A percentile compares a stretch with the other conserved stretches of the same genome.
These are phyloP conservation scores for Plasmodium berghei DNA, from an alignment of 169 alveolate species.

Conservation along the genomic window DNA sequence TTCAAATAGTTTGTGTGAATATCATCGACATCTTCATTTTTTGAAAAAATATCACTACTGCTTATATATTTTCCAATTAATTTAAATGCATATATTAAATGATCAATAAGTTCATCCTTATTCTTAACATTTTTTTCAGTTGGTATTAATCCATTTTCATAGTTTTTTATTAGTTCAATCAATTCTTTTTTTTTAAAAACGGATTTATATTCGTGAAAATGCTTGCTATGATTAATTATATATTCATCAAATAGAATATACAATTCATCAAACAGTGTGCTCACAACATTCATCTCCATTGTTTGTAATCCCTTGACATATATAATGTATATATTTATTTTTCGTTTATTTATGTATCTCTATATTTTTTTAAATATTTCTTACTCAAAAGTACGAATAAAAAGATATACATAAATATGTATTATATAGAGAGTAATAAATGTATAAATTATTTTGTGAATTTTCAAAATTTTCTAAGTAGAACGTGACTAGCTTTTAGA, in stretches of 20 bases:
- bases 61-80: conserved; percentile 19
- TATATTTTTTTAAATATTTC: too few relatives aligned
- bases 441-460: too few relatives aligned
- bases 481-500: too few relatives aligned
- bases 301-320: background rate
- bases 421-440: too few relatives aligned
- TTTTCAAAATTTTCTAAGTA: too few relatives aligned
- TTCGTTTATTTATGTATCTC: background rate
- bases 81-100: conserved; percentile 44
- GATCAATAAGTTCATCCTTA: conserved; percentile 59
- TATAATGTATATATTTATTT: background rate
- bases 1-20: conserved; percentile 32
- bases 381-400: too few relatives aligned
- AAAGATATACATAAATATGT: too few relatives aligned
- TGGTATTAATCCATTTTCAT: background rate
- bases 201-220: conserved; percentile 6
- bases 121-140: background rate
- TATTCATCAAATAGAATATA: conserved; percentile 41
- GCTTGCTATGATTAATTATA: conserved; percentile 16
- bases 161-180: conserved; percentile 1
- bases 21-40: conserved; percentile 57
- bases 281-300: conserved; percentile 2
- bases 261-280: conserved; percentile 22
- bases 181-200: conserved; percentile 41
- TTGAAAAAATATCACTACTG: conserved; percentile 28